phyloP scores from a whole-genome alignment of 495 filamentous ascomycete genomes.

The Xylaria telfairii region DNA sequence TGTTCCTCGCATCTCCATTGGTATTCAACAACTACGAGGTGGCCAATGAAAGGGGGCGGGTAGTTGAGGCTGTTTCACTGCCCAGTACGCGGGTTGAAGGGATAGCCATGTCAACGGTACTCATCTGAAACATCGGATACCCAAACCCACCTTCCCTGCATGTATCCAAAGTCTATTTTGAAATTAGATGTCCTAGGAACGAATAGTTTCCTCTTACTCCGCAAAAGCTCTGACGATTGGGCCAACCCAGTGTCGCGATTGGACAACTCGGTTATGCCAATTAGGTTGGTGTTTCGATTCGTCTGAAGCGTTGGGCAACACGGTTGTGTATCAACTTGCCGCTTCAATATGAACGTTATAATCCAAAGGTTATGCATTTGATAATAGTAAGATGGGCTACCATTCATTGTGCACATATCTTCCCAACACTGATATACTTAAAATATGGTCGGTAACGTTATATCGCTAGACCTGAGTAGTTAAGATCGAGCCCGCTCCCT shows the following conservation, averaged over 20 bases:
- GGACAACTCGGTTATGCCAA: background rate
- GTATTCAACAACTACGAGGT: background rate
- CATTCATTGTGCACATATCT: background rate
- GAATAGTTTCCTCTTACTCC: background rate
- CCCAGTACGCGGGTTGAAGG: background rate
- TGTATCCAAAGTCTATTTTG: background rate
- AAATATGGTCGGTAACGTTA: background rate
- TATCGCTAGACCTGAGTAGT: background rate
- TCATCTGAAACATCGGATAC: background rate
- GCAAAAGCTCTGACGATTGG: background rate
- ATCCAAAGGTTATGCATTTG: background rate
- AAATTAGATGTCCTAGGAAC: background rate
- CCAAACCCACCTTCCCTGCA: background rate
- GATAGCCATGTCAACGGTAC: background rate
- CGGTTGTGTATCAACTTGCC: background rate
- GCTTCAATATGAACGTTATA: background rate
- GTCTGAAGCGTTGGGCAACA: background rate
- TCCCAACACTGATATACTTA: background rate
- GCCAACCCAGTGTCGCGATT: background rate
- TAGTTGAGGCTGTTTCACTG: background rate
- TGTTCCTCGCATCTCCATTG: background rate
- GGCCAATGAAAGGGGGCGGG: background rate
- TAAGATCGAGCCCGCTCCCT: background rate
- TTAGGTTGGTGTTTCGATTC: background rate
- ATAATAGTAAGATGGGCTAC: background rate